phyloP scores from a whole-genome alignment of 306 rosid species.

The Inga oerstediana region DNA sequence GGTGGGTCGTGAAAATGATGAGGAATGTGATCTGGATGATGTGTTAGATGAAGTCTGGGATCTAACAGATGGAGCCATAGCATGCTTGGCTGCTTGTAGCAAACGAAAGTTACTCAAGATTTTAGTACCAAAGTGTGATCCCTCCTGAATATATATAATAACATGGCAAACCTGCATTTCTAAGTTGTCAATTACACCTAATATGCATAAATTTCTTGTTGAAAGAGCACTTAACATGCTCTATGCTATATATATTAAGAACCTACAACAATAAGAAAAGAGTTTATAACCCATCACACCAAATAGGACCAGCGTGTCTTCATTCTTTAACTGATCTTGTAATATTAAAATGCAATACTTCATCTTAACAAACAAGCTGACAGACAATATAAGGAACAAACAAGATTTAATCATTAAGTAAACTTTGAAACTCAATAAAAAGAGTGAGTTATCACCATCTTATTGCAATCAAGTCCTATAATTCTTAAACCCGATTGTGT shows the following conservation, averaged over 20 bases:
- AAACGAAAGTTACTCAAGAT: conserved; percentile 75
- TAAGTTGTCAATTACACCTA: conserved; percentile 36
- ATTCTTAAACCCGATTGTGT: neutral
- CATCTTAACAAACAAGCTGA: neutral
- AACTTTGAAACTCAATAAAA: neutral
- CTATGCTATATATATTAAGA: neutral
- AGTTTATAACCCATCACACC: neutral
- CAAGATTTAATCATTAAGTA: neutral
- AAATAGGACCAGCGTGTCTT: neutral
- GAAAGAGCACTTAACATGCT: conserved; percentile 13
- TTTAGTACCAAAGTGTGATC: conserved; percentile 68
- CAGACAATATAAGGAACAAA: neutral
- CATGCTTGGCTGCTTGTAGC: conserved; percentile 83
- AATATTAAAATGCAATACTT: neutral
- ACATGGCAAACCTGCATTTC: conserved; percentile 94
- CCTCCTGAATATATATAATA: conserved; percentile 78
- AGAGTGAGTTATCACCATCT: neutral
- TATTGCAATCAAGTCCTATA: neutral
- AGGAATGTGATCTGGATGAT: conserved; percentile 54
- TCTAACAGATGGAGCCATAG: conserved; percentile 73
- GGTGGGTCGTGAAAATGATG: conserved; percentile 53
- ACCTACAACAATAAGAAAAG: conserved; percentile 9
- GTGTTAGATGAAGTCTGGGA: conserved; percentile 48
- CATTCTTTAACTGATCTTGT: conserved; percentile 10
- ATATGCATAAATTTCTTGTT: neutral